A percentile compares a stretch with the other conserved stretches of the same genome.
Evolutionary conservation across 202 grass and related monocot species (phyloP).

Genomic region (Dendrocalamus latiflorus): DNA sequence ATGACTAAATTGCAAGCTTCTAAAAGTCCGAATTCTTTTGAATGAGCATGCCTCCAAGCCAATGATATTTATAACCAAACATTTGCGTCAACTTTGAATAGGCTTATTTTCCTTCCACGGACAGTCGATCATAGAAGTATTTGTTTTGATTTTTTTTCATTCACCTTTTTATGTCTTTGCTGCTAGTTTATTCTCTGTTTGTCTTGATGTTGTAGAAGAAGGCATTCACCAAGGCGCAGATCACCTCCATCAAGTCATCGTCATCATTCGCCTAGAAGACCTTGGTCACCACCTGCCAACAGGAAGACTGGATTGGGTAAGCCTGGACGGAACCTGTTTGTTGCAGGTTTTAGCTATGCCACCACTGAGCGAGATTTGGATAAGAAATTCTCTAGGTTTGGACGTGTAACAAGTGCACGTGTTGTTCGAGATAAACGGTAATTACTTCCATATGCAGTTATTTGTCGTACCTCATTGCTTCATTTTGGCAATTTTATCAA

Average conservation of each 20-base stretch:
- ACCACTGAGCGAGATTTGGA: conserved; percentile 89
- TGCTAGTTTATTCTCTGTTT: conserved; percentile 16
- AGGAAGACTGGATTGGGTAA: conserved; percentile 73
- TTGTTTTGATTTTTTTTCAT: not conserved
- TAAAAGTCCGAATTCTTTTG: conserved; percentile 8
- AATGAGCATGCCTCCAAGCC: conserved; percentile 8
- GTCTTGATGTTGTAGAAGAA: conserved; percentile 43
- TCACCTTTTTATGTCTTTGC: conserved; percentile 1
- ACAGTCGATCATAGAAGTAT: not conserved
- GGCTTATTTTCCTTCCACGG: not conserved
- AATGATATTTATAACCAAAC: conserved; percentile 3
- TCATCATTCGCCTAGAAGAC: conserved; percentile 54
- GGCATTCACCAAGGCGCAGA: conserved; percentile 65
- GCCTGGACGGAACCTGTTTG: conserved; percentile 76
- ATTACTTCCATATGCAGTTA: conserved; percentile 19
- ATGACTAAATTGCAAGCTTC: conserved; percentile 3
- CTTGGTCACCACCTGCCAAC: conserved; percentile 78
- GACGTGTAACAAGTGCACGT: conserved; percentile 64
- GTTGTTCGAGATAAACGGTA: conserved; percentile 77
- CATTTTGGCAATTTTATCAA: not conserved
- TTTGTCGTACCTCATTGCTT: conserved; percentile 16
- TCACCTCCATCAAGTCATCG: conserved; percentile 39
- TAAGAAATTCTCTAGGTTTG: conserved; percentile 76
- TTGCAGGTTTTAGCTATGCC: conserved; percentile 91
- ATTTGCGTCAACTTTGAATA: conserved; percentile 18